Evolutionary conservation across 805 yeast genomes (phyloP), one percentile per base, ranked within the genome.

Genomic region (Lipomyces chichibuensis): DNA sequence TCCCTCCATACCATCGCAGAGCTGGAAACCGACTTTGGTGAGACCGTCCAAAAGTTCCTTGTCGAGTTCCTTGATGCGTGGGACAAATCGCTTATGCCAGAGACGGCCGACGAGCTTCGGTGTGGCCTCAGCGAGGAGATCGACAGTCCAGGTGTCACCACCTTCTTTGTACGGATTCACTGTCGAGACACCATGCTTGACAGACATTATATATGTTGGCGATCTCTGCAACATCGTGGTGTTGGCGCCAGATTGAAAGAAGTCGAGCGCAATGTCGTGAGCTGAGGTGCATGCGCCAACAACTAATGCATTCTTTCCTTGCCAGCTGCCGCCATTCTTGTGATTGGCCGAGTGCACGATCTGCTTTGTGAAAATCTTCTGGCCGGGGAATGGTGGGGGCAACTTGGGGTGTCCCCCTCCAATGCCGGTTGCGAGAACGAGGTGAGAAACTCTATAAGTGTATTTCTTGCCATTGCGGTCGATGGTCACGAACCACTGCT

Each of bases 251-350:
- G 82, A 82, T 66, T 82, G 82, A 69, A 77, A 78, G 64, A 81
- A 80, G 72, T 82, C 84, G 63, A 80, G 81, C 49, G 81, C 78
- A 58, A 82, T 81, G 74, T 82, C 84, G 70, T 82, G 84, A 11
- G 80, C 82, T 55, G 84, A 80, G 66, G 80, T 81, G 71, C 84
- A 79, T 23, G 83, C 79, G 57, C 85, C 85, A 63, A 82, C 76
- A 43, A 82, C 84, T 46, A 82, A 61, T 0, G 82, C 84, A 39
- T 76, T 80, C 69, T 82, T 78, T 57, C 83, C 84, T n/a, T 65
- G 71, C 74, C 78, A 81, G 59, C 75, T 75, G 17, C 77, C 77
- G 52, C 84, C 84, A n/a, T 81, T 77, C 23, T 78, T 74, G 72
- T 80, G 81, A 54, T 77, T 74, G 0, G 84, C 79, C 13, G 84